Conservation (phyloP, 2,329 filamentous ascomycete species). For the Huntiella abstrusa region DNA sequence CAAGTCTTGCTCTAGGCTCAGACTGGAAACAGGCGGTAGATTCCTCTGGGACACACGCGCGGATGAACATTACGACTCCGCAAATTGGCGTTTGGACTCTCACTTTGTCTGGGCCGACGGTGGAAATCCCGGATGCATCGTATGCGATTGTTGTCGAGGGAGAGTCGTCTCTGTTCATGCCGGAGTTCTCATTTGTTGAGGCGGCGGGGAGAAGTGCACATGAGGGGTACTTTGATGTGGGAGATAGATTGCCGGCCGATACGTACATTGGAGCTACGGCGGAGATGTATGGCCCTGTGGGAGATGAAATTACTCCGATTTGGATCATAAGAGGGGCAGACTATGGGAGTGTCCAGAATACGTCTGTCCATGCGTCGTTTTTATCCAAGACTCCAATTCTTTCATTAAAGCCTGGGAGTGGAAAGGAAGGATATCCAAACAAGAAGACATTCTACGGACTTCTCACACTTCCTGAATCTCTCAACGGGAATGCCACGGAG, state of each 20-base stretch:
- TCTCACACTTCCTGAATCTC: background rate
- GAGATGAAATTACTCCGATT: background rate
- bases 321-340: slow-evolving; percentile 8
- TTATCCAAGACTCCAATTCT: background rate
- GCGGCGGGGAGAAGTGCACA: slow-evolving; percentile 9
- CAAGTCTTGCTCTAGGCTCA: background rate
- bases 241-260: slow-evolving; percentile 1
- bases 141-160: slow-evolving; percentile 10
- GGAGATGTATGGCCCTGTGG: slow-evolving; percentile 9
- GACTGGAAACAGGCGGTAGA: slow-evolving; percentile 10
- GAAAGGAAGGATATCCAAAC: slow-evolving; percentile 4
- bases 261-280: slow-evolving; percentile 7
- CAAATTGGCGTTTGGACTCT: slow-evolving; percentile 9
- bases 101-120: background rate
- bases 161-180: slow-evolving; percentile 8
- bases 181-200: slow-evolving; percentile 11
- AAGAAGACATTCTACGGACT: slow-evolving; percentile 5
- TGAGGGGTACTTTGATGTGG: slow-evolving; percentile 12
- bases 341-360: slow-evolving; percentile 3
- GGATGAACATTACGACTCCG: slow-evolving; percentile 9
- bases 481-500: background rate
- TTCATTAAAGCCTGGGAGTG: slow-evolving; percentile 5
- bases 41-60: slow-evolving; percentile 8
- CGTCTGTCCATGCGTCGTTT: background rate
- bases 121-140: background rate